A percentile compares a stretch with the other conserved stretches of the same genome.
Conservation (phyloP, 495 filamentous ascomycete genomes). For the Aspergillus nidulans region DNA sequence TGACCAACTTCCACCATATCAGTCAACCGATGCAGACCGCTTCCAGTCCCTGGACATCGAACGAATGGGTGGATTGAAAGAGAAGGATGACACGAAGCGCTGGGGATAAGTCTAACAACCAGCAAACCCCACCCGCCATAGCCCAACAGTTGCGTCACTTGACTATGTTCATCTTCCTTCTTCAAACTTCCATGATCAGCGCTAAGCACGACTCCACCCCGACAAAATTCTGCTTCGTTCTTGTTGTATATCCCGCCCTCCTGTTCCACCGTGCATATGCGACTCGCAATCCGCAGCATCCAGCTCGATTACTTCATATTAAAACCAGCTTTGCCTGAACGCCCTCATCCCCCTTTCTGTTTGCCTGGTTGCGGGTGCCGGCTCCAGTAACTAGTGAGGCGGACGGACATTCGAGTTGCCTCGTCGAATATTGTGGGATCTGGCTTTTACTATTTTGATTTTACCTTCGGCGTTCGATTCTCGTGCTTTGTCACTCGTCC, state of each 20-base stretch:
- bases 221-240: conserved; percentile 24
- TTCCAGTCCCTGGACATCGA: conserved; percentile 94
- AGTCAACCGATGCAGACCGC: conserved; percentile 65
- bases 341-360: background rate
- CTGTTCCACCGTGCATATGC: conserved; percentile 18
- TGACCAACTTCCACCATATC: conserved; percentile 85
- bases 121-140: background rate
- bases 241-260: conserved; percentile 24
- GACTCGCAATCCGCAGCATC: conserved; percentile 36
- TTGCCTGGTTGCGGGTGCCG: conserved; percentile 4
- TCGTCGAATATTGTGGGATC: conserved; percentile 31
- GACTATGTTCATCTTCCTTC: conserved; percentile 7
- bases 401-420: conserved; percentile 19
- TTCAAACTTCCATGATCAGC: conserved; percentile 28
- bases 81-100: conserved; percentile 58
- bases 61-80: conserved; percentile 88
- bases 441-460: conserved; percentile 17
- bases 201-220: conserved; percentile 36
- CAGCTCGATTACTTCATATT: conserved; percentile 13
- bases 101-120: conserved; percentile 27
- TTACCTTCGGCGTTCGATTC: conserved; percentile 22
- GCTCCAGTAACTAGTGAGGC: background rate
- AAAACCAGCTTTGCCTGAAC: conserved; percentile 5
- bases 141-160: conserved; percentile 10
- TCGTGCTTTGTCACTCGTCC: conserved; percentile 27